A percentile compares a stretch with the other conserved stretches of the same genome.
phyloP scores from a whole-genome alignment of 345 rosid genomes.

The Aegle marmelos region DNA sequence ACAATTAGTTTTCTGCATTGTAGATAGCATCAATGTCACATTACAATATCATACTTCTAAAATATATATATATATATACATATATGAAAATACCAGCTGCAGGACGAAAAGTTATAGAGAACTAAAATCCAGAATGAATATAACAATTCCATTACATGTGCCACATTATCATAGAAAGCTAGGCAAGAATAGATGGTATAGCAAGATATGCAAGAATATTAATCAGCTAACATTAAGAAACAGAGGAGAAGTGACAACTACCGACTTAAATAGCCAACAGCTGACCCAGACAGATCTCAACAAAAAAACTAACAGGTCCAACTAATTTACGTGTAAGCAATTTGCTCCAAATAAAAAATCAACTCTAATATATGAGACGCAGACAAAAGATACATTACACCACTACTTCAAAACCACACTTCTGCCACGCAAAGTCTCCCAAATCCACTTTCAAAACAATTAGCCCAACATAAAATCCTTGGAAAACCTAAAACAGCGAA shows the following conservation, averaged over 20 bases:
- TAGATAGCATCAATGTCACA: not conserved
- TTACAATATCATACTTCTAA: not conserved
- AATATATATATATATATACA: no score
- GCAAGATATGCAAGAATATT: not conserved
- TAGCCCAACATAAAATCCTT: not conserved
- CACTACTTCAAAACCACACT: not conserved
- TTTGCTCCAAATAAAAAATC: not conserved
- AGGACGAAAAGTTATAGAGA: not conserved
- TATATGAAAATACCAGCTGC: not conserved
- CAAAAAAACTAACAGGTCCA: not conserved
- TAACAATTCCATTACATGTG: not conserved
- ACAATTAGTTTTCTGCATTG: not conserved
- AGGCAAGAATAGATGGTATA: not conserved
- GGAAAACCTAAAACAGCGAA: not conserved
- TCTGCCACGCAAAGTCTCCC: not conserved
- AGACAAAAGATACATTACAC: not conserved
- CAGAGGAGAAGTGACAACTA: not conserved
- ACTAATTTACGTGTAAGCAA: not conserved
- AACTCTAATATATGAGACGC: not conserved
- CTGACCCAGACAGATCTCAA: not conserved
- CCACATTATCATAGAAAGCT: not conserved
- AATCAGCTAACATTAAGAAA: not conserved
- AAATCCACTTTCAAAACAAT: conserved; percentile 3
- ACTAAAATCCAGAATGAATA: not conserved
- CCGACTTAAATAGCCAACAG: not conserved